Conservation (phyloP, 2,329 filamentous ascomycete genomes). For the Ceratocystis lukuohia region DNA sequence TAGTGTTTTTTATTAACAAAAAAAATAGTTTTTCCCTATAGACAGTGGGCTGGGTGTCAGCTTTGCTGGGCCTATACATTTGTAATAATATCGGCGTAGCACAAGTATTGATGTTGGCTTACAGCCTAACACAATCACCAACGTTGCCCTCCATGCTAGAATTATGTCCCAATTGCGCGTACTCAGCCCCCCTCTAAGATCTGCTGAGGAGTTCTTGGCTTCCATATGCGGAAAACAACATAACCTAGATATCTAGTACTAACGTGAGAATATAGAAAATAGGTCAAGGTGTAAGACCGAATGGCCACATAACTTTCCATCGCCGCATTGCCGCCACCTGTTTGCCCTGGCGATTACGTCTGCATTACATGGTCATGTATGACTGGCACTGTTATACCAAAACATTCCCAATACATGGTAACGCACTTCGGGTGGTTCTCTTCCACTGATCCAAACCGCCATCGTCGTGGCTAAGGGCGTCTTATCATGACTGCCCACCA, state of each 20-base stretch:
- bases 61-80: background rate
- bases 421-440: background rate
- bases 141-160: background rate
- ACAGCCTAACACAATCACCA: background rate
- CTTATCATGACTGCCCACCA: background rate
- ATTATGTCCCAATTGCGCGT: background rate
- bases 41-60: slow-evolving; percentile 6
- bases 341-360: background rate
- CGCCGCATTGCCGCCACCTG: background rate
- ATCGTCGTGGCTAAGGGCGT: background rate
- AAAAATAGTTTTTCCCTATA: background rate
- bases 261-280: background rate
- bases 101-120: background rate
- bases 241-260: background rate
- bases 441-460: background rate
- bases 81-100: background rate
- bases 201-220: background rate
- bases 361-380: background rate
- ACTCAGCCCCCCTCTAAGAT: background rate
- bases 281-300: background rate
- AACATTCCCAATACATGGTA: background rate
- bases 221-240: background rate
- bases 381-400: background rate
- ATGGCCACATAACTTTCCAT: background rate
- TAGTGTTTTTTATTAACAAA: background rate